Evolutionary conservation across 2,329 filamentous ascomycete genomes (phyloP), one percentile per base, ranked within the genome.

Genomic region (Aspergillus costaricaensis): DNA sequence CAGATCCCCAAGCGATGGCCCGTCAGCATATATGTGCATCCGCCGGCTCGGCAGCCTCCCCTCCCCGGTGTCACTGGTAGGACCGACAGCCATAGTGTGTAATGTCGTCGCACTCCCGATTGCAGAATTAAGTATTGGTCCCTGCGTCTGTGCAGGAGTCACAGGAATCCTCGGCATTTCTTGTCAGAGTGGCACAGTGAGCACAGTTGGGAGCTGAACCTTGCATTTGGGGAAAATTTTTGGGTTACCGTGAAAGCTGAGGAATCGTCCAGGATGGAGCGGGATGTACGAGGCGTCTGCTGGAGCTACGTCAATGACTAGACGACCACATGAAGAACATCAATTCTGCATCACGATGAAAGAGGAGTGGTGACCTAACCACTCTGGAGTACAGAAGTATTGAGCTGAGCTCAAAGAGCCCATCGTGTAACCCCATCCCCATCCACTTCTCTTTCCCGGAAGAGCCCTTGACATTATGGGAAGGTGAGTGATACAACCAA

Each of bases 121-220:
- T 41, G 53, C 58, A 60, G 54, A 56, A 68, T 67, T 65, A 68
- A 60, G 64, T 59, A 65, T 67, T 69, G 68, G 72, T 67, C 68
- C 67, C 67, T 71, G 69, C 68, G 60, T 67, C 51, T 17, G 50
- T 53, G 51, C 30, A 64, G 50, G 68, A 71, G 44, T 54, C 58
- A 69, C 69, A 25, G 55, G 55, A 64, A 71, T 70, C 65, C 66
- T 69, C 71, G 67, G 68, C 44, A 66, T 60, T 47, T 49, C 58
- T 57, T 57, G 38, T 36, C 43, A 48, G 57, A 50, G 55, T 57
- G 39, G 48, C 23, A 25, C 23, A 25, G 6, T 25, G 8, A 2
- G 25, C 60, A 62, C 61, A 50, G 36, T 15, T 58, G 51, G 54
- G 50, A 59, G 64, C 64, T 68, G 60, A 55, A 56, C 68, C 9